Base-by-base conservation (phyloP, 2,329 filamentous ascomycete genomes). In the Fusarium anthophilum region DNA sequence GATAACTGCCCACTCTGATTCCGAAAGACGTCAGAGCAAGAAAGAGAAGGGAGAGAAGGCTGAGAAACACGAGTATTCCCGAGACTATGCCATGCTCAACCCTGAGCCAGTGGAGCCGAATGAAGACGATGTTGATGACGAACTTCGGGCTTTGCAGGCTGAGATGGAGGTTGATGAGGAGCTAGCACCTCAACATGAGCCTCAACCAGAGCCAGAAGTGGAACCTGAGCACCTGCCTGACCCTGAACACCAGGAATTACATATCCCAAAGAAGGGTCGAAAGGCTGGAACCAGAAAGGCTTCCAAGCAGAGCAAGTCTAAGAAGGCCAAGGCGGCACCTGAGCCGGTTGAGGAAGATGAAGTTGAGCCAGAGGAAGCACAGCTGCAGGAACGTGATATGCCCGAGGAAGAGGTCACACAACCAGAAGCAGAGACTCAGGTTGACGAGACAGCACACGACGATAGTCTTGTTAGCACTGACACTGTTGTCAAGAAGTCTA, bases 11-110 rank as follows among this genome's bases (percentile, higher is more conserved):
- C 84, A 87, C 65, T 87, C 84, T 11, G 86, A 87, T 55, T 83
- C 84, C 0, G 86, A 85, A 73, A 80, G 83, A 48, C 80, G 79
- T 18, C 84, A 82, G 57, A 77, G 77, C 1, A 83, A 59, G 39
- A 71, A 70, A 63, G 37, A 73, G 18, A 81, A 80, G 72, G 72
- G 75, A 43, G 80, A 80, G 54, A 78, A 78, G 35, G 73, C 69
- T 22, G 64, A 66, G 9, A 78, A 26, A 74, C 73, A 38, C 67
- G 66, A 80, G 47, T 79, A 83, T 44, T 82, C 82, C 2, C 75
- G 78, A 6, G 82, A 86, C 38, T 87, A 85, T 70, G 84, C 84
- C 67, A 89, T 90, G 86, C 87, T 90, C 65, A 85, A 90, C 59
- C 85, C 87, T 6, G 74, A 79, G 4, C 85, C 86, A 13, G 79